phyloP scores from a whole-genome alignment of 768 basidiomycete genomes.

The Collybiopsis confluens region DNA sequence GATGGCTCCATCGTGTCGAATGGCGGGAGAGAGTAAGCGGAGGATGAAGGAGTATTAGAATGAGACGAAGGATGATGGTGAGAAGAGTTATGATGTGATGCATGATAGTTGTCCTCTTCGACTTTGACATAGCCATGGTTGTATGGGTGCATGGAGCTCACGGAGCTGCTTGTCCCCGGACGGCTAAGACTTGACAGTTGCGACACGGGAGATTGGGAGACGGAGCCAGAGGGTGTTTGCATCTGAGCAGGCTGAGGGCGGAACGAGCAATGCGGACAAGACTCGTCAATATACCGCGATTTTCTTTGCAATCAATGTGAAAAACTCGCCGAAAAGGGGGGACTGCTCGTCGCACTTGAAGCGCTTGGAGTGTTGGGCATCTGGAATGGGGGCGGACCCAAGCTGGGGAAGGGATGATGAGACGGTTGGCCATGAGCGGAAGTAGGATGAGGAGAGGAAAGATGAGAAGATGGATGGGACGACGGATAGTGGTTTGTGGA shows the following conservation, averaged over 20 bases:
- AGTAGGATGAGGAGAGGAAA: slow-evolving; percentile 22
- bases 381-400: slow-evolving; percentile 47
- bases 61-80: slow-evolving; percentile 1
- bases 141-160: slow-evolving; percentile 4
- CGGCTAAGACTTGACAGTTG: slow-evolving; percentile 5
- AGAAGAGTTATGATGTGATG: slow-evolving; percentile 1
- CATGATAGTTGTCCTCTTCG: slow-evolving; percentile 6
- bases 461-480: slow-evolving; percentile 14
- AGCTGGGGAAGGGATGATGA: slow-evolving; percentile 47
- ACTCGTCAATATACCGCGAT: slow-evolving; percentile 50
- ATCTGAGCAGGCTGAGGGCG: slow-evolving; percentile 64
- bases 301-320: slow-evolving; percentile 36
- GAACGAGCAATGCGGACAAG: slow-evolving; percentile 27
- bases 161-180: slow-evolving; percentile 4
- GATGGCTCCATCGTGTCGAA: slow-evolving; percentile 4
- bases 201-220: not conserved
- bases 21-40: not conserved
- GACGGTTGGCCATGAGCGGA: slow-evolving; percentile 32
- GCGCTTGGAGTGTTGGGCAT: slow-evolving; percentile 69
- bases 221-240: slow-evolving; percentile 40
- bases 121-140: slow-evolving; percentile 7
- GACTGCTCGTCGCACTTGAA: slow-evolving; percentile 70
- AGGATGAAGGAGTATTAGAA: not conserved
- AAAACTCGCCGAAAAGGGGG: slow-evolving; percentile 86
- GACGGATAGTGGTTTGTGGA: slow-evolving; percentile 43